Conservation (phyloP, 345 rosid species). For the Isatis tinctoria region DNA sequence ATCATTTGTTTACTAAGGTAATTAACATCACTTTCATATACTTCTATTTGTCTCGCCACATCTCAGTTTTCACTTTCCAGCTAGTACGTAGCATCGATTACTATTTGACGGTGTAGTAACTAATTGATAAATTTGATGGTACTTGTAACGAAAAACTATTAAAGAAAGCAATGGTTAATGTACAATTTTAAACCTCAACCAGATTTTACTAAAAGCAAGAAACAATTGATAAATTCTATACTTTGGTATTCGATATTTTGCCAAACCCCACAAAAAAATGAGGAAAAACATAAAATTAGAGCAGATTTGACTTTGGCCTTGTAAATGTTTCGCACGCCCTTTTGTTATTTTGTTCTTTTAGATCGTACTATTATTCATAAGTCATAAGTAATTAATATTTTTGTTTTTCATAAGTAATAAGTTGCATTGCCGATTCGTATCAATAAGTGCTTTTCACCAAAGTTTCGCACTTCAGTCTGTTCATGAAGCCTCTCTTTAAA, state of each 20-base stretch:
- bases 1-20: not conserved
- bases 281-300: not conserved
- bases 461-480: not conserved
- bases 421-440: not conserved
- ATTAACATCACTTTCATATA: not conserved
- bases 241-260: conserved; percentile 36
- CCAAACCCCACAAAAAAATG: conserved; percentile 36
- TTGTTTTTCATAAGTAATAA: not conserved
- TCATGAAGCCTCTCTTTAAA: not conserved
- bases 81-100: not conserved
- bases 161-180: not conserved
- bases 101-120: conserved; percentile 5
- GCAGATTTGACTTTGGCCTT: conserved; percentile 38
- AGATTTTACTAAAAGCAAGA: conserved; percentile 26
- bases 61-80: not conserved
- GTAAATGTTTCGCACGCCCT: not conserved
- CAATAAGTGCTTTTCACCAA: not conserved
- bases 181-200: not conserved
- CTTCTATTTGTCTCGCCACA: not conserved
- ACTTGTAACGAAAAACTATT: not conserved
- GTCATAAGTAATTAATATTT: not conserved
- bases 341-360: not conserved
- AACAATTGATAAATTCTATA: conserved; percentile 41
- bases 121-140: conserved; percentile 8
- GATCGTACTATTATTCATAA: not conserved